Conservation (phyloP, 371 early-diverging fungal species). For the Mucor mucedo region DNA sequence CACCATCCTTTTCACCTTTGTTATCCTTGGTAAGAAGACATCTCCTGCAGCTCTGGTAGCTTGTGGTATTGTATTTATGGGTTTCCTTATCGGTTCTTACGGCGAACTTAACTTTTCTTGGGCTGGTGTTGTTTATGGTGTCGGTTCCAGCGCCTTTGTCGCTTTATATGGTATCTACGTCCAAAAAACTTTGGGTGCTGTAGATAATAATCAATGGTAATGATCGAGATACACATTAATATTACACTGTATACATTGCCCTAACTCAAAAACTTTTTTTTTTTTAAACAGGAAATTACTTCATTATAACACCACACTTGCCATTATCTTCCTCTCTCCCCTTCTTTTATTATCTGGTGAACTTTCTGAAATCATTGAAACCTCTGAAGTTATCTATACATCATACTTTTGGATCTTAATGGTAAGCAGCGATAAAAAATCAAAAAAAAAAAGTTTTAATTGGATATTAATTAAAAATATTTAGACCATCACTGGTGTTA, state of each 20-base stretch:
- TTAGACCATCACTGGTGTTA: slow-evolving; percentile 69
- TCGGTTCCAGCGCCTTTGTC: slow-evolving; percentile 73
- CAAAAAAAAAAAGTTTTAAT: neutral
- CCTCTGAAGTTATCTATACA: slow-evolving; percentile 54
- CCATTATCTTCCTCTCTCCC: slow-evolving; percentile 65
- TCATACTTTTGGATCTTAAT: slow-evolving; percentile 70
- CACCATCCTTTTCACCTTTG: slow-evolving; percentile 71
- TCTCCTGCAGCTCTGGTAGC: slow-evolving; percentile 59
- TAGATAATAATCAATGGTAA: slow-evolving; percentile 77
- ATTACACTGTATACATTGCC: neutral
- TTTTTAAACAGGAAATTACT: slow-evolving; percentile 57
- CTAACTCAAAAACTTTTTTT: neutral
- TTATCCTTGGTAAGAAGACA: slow-evolving; percentile 65
- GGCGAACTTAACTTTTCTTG: slow-evolving; percentile 77
- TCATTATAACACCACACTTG: slow-evolving; percentile 75
- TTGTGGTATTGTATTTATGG: slow-evolving; percentile 71
- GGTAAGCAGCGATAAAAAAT: slow-evolving; percentile 33
- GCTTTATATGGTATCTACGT: slow-evolving; percentile 79
- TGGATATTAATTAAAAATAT: slow-evolving; percentile 3
- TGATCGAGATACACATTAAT: neutral
- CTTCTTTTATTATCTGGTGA: slow-evolving; percentile 70
- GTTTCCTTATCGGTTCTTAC: slow-evolving; percentile 73
- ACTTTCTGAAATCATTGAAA: slow-evolving; percentile 52
- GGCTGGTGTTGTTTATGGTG: slow-evolving; percentile 71
- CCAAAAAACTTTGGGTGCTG: slow-evolving; percentile 68